phyloP scores from a whole-genome alignment of 345 rosid species.

The Arabidopsis suecica region DNA sequence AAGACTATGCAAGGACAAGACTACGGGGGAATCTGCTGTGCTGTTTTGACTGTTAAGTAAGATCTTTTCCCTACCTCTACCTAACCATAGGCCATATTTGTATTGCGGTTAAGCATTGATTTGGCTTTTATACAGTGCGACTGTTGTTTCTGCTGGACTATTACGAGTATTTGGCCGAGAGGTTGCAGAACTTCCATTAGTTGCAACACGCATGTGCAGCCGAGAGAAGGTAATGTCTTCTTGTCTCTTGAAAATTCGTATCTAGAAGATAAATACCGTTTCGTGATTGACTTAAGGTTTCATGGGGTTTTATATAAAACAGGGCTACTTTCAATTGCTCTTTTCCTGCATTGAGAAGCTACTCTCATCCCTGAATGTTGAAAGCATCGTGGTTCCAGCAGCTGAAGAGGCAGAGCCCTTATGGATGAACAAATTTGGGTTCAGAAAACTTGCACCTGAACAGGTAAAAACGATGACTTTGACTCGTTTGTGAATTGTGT shows the following conservation, averaged over 20 bases:
- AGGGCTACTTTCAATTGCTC: slow-evolving; percentile 84
- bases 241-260: background rate
- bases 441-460: slow-evolving; percentile 57
- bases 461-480: slow-evolving; percentile 50
- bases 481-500: slow-evolving; percentile 11
- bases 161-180: slow-evolving; percentile 82
- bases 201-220: slow-evolving; percentile 72
- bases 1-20: slow-evolving; percentile 82
- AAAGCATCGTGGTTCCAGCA: slow-evolving; percentile 74
- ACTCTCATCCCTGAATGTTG: slow-evolving; percentile 61
- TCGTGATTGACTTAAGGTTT: slow-evolving; percentile 15
- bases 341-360: slow-evolving; percentile 77
- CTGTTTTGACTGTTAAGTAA: slow-evolving; percentile 85
- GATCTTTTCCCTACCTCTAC: slow-evolving; percentile 26
- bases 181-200: slow-evolving; percentile 93
- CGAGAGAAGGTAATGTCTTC: slow-evolving; percentile 69
- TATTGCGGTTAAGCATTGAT: slow-evolving; percentile 21
- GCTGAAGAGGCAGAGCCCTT: slow-evolving; percentile 86
- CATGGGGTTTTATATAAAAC: slow-evolving; percentile 23
- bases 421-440: slow-evolving; percentile 80
- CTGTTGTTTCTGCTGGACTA: slow-evolving; percentile 73
- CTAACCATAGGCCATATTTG: slow-evolving; percentile 14
- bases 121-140: slow-evolving; percentile 2
- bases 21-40: slow-evolving; percentile 89
- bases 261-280: slow-evolving; percentile 2